These are phyloP conservation scores for Gillenia trifoliata DNA, from an alignment of 306 rosid species.

Conservation along the genomic window DNA sequence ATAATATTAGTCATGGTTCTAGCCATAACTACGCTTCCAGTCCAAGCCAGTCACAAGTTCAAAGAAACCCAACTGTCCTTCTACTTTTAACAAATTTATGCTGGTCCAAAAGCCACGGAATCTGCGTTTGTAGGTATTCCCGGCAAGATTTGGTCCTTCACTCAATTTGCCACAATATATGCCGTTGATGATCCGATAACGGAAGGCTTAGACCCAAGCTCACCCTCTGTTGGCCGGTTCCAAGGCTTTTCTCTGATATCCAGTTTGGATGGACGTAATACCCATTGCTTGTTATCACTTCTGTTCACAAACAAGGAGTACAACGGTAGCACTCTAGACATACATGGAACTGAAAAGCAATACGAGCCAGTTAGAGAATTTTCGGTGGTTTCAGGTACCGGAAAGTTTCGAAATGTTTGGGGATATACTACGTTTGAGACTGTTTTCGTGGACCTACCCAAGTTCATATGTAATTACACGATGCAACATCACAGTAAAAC, in stretches of 20 bases:
- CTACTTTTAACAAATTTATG: conserved; percentile 13
- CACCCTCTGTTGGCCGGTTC: conserved; percentile 11
- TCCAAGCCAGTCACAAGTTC: neutral
- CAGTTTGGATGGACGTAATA: conserved; percentile 10
- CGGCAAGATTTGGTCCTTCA: conserved; percentile 10
- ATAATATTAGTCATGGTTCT: neutral
- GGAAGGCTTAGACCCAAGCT: neutral
- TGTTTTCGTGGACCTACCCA: neutral
- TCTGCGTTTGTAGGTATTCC: conserved; percentile 18
- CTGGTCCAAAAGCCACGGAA: conserved; percentile 6
- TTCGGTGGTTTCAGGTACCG: neutral
- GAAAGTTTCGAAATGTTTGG: neutral
- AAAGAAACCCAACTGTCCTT: conserved; percentile 18
- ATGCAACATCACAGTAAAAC: conserved; percentile 19
- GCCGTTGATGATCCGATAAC: conserved; percentile 23
- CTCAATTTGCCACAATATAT: conserved; percentile 18
- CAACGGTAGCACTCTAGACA: neutral
- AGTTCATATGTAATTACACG: neutral
- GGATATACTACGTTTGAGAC: conserved; percentile 25
- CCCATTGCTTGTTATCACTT: neutral
- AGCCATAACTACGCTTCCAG: neutral
- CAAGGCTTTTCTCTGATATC: conserved; percentile 20
- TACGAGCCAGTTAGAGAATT: neutral
- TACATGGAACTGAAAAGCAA: neutral
- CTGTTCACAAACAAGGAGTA: conserved; percentile 26